Evolutionary conservation across 805 yeast species (phyloP), one percentile per base, ranked within the genome.

Genomic region (Starmerella asiatica): DNA sequence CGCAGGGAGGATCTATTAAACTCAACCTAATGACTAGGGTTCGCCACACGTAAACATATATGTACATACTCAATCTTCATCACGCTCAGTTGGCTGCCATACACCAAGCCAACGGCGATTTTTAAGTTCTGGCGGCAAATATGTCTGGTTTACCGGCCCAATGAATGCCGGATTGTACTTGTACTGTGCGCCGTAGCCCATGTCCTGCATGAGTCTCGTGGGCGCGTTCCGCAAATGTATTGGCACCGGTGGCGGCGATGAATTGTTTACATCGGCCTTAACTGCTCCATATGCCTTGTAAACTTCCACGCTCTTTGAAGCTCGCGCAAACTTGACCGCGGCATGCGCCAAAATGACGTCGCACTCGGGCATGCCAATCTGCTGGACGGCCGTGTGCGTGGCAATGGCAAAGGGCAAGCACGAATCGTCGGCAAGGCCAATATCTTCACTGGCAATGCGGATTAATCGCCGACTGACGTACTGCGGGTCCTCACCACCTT

Each of bases 341-440:
- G 95, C 85, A 51, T 91, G 97, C 0, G 85, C 97, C 32, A 91
- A 60, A 5, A 84, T 75, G 19, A 82, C 67, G 56, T 86, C 94
- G 2, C 91, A 88, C 54, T 91, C 98, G 0, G 98, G 98, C 70
- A 91, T 65, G 0, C 98, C 99, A 17, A 91, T 70, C 58, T 80
- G 81, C 62, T 83, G 85, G 3, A 82, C 77, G 0, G 96, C 84
- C 32, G 83, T 82, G 56, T 81, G 82, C 0, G 93, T 73, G 0
- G 95, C 76, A 3, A 80, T 68, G 1, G 94, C 91, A 61, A 91
- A 78, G 2, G 95, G 94, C 32, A 91, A 60, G 50, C 93, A 75
- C 1, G 79, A 59, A 37, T 84, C 83, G 57, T 91, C 97, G 3
- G 80, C 65, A 2, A 82, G 61, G 0, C 99, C 99, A 21, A 91